phyloP scores from a whole-genome alignment of 805 yeast species.

The Zygosaccharomyces kombuchaensis region DNA sequence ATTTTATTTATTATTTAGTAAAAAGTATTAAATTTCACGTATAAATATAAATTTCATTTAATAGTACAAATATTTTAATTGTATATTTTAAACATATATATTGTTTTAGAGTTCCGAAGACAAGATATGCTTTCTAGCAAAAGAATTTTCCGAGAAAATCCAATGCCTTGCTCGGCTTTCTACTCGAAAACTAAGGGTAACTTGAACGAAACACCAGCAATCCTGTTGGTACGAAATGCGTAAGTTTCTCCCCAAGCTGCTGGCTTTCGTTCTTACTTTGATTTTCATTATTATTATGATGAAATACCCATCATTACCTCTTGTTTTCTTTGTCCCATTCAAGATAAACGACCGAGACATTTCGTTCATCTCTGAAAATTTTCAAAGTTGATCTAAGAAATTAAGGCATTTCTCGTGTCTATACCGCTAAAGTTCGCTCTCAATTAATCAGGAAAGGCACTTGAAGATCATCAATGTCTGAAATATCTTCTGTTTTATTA shows the following conservation, averaged over 20 bases:
- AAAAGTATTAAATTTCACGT: too few relatives aligned
- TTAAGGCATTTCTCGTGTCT: neutral
- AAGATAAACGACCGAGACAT: too few relatives aligned
- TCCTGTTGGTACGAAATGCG: neutral
- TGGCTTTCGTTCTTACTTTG: neutral
- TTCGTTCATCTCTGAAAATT: neutral
- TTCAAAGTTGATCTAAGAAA: too few relatives aligned
- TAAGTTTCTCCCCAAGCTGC: neutral
- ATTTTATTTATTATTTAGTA: too few relatives aligned
- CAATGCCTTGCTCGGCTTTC: neutral
- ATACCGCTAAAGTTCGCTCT: neutral
- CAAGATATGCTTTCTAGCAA: neutral
- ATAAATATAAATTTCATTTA: too few relatives aligned
- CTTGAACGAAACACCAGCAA: too few relatives aligned
- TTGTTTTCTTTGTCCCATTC: neutral
- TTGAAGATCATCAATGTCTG: conserved; percentile 13
- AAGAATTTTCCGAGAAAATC: neutral
- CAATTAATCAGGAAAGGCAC: neutral
- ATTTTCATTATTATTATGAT: neutral
- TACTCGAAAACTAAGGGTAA: too few relatives aligned
- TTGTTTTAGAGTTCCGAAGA: neutral
- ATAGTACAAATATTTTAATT: too few relatives aligned
- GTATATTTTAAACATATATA: neutral
- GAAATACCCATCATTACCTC: neutral
- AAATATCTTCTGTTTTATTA: conserved; percentile 50